Base-by-base conservation (phyloP, 495 filamentous ascomycete species). In the Apodospora peruviana region DNA sequence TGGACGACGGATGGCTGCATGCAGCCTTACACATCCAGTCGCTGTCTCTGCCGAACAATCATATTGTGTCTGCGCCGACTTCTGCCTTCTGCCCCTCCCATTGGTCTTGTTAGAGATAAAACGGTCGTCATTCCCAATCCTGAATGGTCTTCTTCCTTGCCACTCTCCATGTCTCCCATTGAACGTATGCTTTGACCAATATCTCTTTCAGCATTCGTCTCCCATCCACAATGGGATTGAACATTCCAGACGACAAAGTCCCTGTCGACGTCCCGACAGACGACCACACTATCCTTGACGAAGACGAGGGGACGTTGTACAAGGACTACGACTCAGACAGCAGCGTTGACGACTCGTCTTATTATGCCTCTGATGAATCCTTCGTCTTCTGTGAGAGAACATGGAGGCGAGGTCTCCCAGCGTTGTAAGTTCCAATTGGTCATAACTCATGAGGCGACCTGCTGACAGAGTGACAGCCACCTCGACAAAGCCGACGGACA, bases 281-380 rank as follows among this genome's bases (percentile, higher is more conserved):
- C 27, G 27, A 32, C 7, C 27, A 7, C 14, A 7, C 7, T 14
- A 32, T 32, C 12, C 8, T n/a, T 16, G 38, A 47, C 29, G 47
- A 53, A 20, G 56, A 55, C 41, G 51, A 42, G 17, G 43, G 23
- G 22, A 45, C 47, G 16, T 10, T 47, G 22, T 54, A 39, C 25
- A 52, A 45, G 8, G 54, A 57, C 21, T 18, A 4, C 23, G 52
- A 47, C 23, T 39, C 12, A 5, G 23, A 43, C 23, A 25, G 20
- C n/a, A 24, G 40, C 12, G 5, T 3, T 22, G 12, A 4, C 20
- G 40, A 43, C 2, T 27, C 40, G 4, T 14, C 11, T 24, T 12
- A n/a, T 25, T 9, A 42, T 19, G 8, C 39, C 16, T 32, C 27
- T 14, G 14, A n/a, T n/a, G 27, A 7, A 32, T 40, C 37, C 18